Evolutionary conservation across 192 early-diverging fungal species (phyloP).

Genomic region (Coemansia sp.): DNA sequence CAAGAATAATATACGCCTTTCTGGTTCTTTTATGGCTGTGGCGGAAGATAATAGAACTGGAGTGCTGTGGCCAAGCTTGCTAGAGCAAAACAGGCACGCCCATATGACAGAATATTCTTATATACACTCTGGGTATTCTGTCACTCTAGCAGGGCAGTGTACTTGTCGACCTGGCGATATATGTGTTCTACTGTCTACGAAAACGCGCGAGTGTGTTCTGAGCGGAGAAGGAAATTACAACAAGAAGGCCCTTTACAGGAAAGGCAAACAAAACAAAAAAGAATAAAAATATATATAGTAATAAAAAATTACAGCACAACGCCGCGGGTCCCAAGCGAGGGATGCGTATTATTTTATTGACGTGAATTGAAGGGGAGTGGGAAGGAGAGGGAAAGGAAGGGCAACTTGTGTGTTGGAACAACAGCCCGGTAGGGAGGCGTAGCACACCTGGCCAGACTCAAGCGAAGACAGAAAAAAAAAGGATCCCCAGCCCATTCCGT

Average conservation of each 20-base stretch:
- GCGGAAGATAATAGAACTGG: not conserved
- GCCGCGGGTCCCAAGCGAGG: not conserved
- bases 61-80: not conserved
- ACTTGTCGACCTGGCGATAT: not conserved
- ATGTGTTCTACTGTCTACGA: not conserved
- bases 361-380: not conserved
- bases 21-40: not conserved
- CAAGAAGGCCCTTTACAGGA: not conserved
- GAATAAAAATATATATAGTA: constrained; percentile 3
- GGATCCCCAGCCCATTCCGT: not conserved
- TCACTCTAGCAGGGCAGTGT: not conserved
- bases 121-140: not conserved
- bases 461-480: not conserved
- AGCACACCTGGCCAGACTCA: not conserved
- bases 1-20: not conserved
- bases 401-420: constrained; percentile 10
- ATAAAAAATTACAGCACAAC: not conserved
- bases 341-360: not conserved
- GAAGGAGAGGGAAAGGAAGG: not conserved
- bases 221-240: not conserved
- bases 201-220: not conserved
- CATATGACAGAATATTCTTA: not conserved
- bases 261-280: constrained; percentile 1
- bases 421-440: constrained; percentile 19
- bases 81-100: not conserved